A percentile compares a stretch with the other conserved stretches of the same genome.
These are phyloP conservation scores for Xylariaceae sp. DNA, from an alignment of 2,329 filamentous ascomycete species.

Conservation along the genomic window DNA sequence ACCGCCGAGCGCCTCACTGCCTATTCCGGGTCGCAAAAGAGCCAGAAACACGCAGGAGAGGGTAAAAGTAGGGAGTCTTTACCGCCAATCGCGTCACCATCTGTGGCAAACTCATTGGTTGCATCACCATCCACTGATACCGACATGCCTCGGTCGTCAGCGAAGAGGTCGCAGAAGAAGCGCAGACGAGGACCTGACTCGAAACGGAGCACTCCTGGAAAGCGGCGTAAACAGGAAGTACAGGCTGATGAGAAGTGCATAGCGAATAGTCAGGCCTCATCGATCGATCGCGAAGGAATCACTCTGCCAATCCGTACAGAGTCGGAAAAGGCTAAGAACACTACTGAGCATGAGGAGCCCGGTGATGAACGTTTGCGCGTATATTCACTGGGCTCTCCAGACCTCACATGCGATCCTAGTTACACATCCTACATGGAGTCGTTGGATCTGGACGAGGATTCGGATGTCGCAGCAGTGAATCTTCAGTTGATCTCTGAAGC, in stretches of 20 bases:
- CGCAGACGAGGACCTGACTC: constrained; percentile 26
- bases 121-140: constrained; percentile 17
- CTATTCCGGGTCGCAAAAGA: constrained; percentile 11
- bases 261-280: constrained; percentile 20
- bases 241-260: constrained; percentile 18
- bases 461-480: constrained; percentile 30
- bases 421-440: constrained; percentile 11
- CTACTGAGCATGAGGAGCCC: constrained; percentile 1
- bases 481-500: constrained; percentile 32
- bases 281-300: constrained; percentile 2
- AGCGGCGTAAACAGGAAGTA: constrained; percentile 25
- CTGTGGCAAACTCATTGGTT: background rate
- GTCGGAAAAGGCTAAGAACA: background rate
- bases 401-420: constrained; percentile 16
- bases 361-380: background rate
- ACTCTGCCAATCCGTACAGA: background rate
- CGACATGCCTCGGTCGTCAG: constrained; percentile 21
- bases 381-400: constrained; percentile 2
- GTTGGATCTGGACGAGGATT: constrained; percentile 17
- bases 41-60: background rate
- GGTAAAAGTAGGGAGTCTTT: constrained; percentile 10
- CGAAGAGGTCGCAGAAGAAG: constrained; percentile 25
- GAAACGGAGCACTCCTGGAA: constrained; percentile 22
- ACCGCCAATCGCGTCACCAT: background rate
- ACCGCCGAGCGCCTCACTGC: constrained; percentile 26